These are phyloP conservation scores for Scedosporium apiospermum DNA, from an alignment of 2,329 filamentous ascomycete species.

Conservation along the genomic window DNA sequence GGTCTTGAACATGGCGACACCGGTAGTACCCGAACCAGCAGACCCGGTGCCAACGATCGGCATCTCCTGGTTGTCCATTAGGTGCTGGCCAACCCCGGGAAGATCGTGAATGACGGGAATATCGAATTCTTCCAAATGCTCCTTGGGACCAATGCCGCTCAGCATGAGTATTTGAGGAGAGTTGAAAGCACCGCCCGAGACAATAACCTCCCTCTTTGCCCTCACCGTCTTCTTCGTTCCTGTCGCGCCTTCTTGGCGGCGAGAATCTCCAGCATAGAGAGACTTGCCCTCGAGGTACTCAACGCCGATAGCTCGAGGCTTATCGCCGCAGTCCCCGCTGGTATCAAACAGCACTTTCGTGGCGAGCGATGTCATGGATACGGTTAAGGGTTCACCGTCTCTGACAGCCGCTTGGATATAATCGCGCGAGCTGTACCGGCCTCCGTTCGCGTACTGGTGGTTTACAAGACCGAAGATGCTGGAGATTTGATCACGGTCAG, in stretches of 20 bases:
- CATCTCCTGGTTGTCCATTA: slow-evolving; percentile 34
- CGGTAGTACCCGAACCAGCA: background rate
- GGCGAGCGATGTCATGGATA: slow-evolving; percentile 18
- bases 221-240: slow-evolving; percentile 13
- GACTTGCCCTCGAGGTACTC: slow-evolving; percentile 16
- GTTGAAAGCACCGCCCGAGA: slow-evolving; percentile 39
- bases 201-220: slow-evolving; percentile 34
- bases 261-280: slow-evolving; percentile 20
- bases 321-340: slow-evolving; percentile 10
- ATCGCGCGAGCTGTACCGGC: slow-evolving; percentile 18
- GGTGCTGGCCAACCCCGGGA: slow-evolving; percentile 37
- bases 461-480: slow-evolving; percentile 17
- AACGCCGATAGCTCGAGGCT: slow-evolving; percentile 28
- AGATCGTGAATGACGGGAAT: slow-evolving; percentile 35
- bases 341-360: slow-evolving; percentile 28
- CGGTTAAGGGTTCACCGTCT: slow-evolving; percentile 10
- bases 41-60: slow-evolving; percentile 20
- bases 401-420: slow-evolving; percentile 13
- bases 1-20: slow-evolving; percentile 8
- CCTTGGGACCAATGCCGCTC: slow-evolving; percentile 35
- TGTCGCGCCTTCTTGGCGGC: slow-evolving; percentile 20
- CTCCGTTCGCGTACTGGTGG: slow-evolving; percentile 18
- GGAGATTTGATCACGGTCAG: slow-evolving; percentile 16
- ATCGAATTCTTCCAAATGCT: slow-evolving; percentile 29
- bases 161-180: slow-evolving; percentile 42